phyloP scores from a whole-genome alignment of 495 filamentous ascomycete species.

The Penicillium chermesinum region DNA sequence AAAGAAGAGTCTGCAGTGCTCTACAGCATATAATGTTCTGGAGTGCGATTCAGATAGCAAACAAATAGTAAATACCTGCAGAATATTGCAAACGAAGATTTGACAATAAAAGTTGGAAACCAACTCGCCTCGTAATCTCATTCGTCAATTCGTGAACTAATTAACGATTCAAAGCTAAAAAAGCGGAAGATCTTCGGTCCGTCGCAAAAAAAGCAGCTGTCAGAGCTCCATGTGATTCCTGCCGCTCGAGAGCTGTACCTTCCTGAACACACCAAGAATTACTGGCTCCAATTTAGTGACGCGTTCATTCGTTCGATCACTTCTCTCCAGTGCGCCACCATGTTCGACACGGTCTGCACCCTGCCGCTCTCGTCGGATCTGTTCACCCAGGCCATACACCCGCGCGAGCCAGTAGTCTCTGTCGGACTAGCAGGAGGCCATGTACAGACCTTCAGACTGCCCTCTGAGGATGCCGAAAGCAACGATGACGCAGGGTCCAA shows the following conservation, averaged over 20 bases:
- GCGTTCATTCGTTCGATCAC: not conserved
- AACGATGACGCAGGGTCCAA: conserved; percentile 46
- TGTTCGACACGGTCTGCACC: conserved; percentile 87
- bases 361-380: conserved; percentile 80
- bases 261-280: not conserved
- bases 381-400: conserved; percentile 84
- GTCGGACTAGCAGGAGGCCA: conserved; percentile 81
- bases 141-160: not conserved
- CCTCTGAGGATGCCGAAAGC: conserved; percentile 42
- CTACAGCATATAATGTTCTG: too few species aligned
- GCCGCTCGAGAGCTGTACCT: not conserved
- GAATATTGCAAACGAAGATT: too few species aligned
- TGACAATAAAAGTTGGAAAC: too few species aligned
- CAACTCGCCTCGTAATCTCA: too few species aligned
- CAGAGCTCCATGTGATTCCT: not conserved
- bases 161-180: not conserved
- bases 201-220: conserved; percentile 8
- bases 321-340: conserved; percentile 27
- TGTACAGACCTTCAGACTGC: conserved; percentile 80
- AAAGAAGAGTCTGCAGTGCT: too few species aligned
- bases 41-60: too few species aligned
- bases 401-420: conserved; percentile 73
- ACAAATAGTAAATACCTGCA: too few species aligned
- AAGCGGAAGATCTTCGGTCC: conserved; percentile 16
- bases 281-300: not conserved